phyloP scores from a whole-genome alignment of 1,139 yeast genomes.

The Magnusiomyces suaveolens region DNA sequence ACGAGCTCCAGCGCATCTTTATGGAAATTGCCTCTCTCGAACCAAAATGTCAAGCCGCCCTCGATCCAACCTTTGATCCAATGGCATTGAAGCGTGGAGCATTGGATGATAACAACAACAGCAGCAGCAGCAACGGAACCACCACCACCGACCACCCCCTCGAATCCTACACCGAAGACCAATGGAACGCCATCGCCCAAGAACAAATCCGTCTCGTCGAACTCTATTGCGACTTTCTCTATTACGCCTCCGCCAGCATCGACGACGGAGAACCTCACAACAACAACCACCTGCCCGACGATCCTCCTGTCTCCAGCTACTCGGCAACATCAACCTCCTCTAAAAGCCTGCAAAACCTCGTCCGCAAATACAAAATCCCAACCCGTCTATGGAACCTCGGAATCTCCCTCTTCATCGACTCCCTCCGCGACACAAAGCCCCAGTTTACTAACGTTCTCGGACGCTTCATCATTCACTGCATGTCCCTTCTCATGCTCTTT shows the following conservation, averaged over 20 bases:
- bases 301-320: not conserved
- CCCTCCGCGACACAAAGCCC: constrained; percentile 23
- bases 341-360: constrained; percentile 16
- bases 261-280: not conserved
- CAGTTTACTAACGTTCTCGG: constrained; percentile 21
- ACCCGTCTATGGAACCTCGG: constrained; percentile 30
- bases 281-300: not conserved
- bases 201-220: constrained; percentile 10
- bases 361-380: constrained; percentile 27
- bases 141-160: not conserved
- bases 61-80: not conserved
- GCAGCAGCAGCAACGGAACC: no score
- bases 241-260: constrained; percentile 6
- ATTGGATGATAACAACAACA: not conserved
- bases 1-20: constrained; percentile 5
- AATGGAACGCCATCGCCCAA: constrained; percentile 9
- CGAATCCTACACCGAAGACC: constrained; percentile 5
- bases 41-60: constrained; percentile 3
- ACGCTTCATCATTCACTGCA: constrained; percentile 24
- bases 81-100: not conserved
- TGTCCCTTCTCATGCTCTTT: constrained; percentile 24
- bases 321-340: not conserved
- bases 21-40: constrained; percentile 6
- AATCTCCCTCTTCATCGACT: constrained; percentile 26
- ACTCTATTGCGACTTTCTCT: constrained; percentile 9